Evolutionary conservation across 352 stramenopile genomes (phyloP).

Genomic region (Phytophthora kernoviae): DNA sequence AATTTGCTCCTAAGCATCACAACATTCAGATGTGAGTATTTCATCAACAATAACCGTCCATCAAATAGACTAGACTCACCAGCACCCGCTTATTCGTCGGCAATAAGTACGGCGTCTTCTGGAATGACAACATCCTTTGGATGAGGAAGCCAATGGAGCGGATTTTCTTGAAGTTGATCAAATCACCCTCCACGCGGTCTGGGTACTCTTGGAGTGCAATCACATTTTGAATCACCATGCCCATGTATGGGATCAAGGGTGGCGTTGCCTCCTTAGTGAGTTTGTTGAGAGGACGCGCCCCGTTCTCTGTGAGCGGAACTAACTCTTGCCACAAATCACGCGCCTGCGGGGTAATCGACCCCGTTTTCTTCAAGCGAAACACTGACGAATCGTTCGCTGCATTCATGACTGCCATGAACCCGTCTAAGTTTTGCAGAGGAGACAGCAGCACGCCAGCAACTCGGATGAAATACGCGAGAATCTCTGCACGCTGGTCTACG

Average conservation of each 20-base stretch:
- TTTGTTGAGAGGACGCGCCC: slow-evolving; percentile 77
- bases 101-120: slow-evolving; percentile 82
- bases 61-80: slow-evolving; percentile 44
- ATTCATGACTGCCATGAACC: slow-evolving; percentile 92
- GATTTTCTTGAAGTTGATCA: slow-evolving; percentile 92
- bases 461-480: slow-evolving; percentile 86
- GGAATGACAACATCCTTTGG: slow-evolving; percentile 59
- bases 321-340: slow-evolving; percentile 85
- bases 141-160: slow-evolving; percentile 71
- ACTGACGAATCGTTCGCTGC: slow-evolving; percentile 87
- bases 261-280: slow-evolving; percentile 73
- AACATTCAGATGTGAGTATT: slow-evolving; percentile 5
- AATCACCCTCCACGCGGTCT: slow-evolving; percentile 69
- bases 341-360: slow-evolving; percentile 65
- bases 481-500: slow-evolving; percentile 78
- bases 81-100: slow-evolving; percentile 80
- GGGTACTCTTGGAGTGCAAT: slow-evolving; percentile 85
- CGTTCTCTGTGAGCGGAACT: slow-evolving; percentile 85
- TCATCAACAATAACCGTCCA: background rate
- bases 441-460: slow-evolving; percentile 76
- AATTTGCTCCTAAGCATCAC: slow-evolving; percentile 64
- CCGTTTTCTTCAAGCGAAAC: slow-evolving; percentile 89
- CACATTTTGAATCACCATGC: slow-evolving; percentile 87
- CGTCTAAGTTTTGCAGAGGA: slow-evolving; percentile 86
- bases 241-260: slow-evolving; percentile 84